Evolutionary conservation across 1,139 yeast genomes (phyloP).

Genomic region (Zygosaccharomyces sapae): DNA sequence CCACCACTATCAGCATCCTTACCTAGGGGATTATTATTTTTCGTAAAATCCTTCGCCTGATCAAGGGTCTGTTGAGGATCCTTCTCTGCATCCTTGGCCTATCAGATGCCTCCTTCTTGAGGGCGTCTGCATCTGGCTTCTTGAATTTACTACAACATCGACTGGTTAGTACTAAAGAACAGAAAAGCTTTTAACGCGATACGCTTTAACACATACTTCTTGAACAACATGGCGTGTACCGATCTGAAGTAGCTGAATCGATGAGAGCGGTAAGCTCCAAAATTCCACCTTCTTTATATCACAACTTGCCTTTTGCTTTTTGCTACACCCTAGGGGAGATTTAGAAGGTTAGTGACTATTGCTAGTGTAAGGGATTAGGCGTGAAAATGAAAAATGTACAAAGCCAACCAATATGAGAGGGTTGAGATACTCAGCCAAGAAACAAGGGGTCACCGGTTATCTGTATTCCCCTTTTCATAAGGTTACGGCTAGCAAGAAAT

Average conservation of each 20-base stretch:
- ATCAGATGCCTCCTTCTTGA: background rate
- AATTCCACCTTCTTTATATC: background rate
- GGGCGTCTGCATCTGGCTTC: constrained; percentile 2
- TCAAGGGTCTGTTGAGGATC: constrained; percentile 1
- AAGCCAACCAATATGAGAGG: background rate
- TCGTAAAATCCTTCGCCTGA: background rate
- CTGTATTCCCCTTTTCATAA: background rate
- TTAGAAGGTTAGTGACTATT: background rate
- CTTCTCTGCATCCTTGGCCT: constrained; percentile 1
- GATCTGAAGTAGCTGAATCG: background rate
- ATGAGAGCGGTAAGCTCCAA: background rate
- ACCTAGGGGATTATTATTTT: constrained; percentile 1
- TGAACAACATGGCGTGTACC: constrained; percentile 1
- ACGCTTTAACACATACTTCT: constrained; percentile 1
- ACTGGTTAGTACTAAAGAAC: too few relatives aligned
- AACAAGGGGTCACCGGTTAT: background rate
- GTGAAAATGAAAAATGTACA: background rate
- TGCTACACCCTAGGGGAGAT: constrained; percentile 6
- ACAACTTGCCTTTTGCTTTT: background rate
- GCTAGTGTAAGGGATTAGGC: background rate
- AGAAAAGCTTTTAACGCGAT: too few relatives aligned
- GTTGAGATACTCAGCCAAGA: background rate
- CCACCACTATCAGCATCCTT: background rate
- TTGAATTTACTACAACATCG: background rate
- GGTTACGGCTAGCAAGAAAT: background rate